Base-by-base conservation (phyloP, 108 stramenopile species). In the Nitzschia sp. region DNA sequence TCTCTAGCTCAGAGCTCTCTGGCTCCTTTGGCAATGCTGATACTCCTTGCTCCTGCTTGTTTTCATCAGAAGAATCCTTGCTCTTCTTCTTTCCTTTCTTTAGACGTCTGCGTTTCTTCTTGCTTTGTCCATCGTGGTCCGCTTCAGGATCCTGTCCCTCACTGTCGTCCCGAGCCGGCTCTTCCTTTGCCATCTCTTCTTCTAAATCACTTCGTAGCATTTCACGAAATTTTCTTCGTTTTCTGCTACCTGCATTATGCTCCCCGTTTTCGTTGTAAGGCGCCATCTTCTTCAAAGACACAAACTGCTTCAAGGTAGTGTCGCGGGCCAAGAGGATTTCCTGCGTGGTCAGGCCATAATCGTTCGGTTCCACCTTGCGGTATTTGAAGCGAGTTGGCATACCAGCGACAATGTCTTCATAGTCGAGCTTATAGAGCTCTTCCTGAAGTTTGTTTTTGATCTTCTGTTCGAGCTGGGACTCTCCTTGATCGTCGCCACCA, bases 331-430 rank as follows among this genome's bases (percentile, higher is more conserved):
- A 71, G 24, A 99, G 80, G 64, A 99, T 97, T 66, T 98, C 98
- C 64, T 96, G 92, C 18, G 95, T 76, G 18, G 87, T 82, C 60
- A 99, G 75, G 4, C 99, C 99, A 72, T 87, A 99, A 70, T 75
- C 84, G 62, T 98, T 96, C 13, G 79, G 46, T 36, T 92, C 89
- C 4, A 99, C 99, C 42, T 87, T 71, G 5, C 95, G 83, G 79
- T 99, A 99, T 71, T 98, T 98, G 87, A 99, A 99, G n/a, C 98
- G 88, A 3, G 94, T 94, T 19, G 95, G 97, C 83, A 96, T 85
- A 38, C 91, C 98, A 11, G 93, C 98, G 62, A 98, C 89, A 60
- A 98, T 92, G 65, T 99, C 99, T 71, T 99, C 99, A 74, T 98
- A 99, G 78, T 98, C 99, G 9, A 99, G 91, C 69, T 96, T 96